Base-by-base conservation (phyloP, 805 yeast species). In the Wickerhamomyces silvicola region DNA sequence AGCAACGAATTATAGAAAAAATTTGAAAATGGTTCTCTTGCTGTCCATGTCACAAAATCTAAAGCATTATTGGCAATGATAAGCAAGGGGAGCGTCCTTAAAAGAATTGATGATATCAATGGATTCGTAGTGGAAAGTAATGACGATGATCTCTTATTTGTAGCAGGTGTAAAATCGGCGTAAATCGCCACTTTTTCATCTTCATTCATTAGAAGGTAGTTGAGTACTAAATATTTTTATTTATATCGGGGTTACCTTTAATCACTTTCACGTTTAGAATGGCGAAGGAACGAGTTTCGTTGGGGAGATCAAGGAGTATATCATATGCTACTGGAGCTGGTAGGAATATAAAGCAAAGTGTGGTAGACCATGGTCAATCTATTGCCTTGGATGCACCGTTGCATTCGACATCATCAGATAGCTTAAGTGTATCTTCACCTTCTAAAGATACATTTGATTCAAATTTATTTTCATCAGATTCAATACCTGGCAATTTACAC, bases 31-130 rank as follows among this genome's bases (percentile, higher is more conserved):
- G 64, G 47, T 33, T 68, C 72, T 7, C 60, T 66, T 32, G 63
- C 60, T 1, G 72, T 65, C 75, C 75, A 69, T 1, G 72, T 64
- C 24, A 66, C 41, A 11, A 65, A 49, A 39, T 66, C 73, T 18
- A 68, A 46, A 10, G 57, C 43, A 29, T 55, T 52, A 45, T 69
- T 72, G 16, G 62, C 49, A 19, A 69, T 48, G 10, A 68, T 52
- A 18, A 68, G 46, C 38, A 67, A 59, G 1, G 75, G 73, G 39
- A 67, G 68, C 20, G 64, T 57, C 36, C 61, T 59, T 13, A 69
- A 59, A 19, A 69, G 54, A 4, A 66, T 64, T 15, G 68, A 56
- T 8, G 70, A 56, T 18, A 68, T 42, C 10, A 62, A 47, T 7
- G 74, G 72, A 17, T 33, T 33, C 25, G 39, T 38, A 11, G 28